These are phyloP conservation scores for Calonectria fujianensis DNA, from an alignment of 2,329 filamentous ascomycete genomes.

Conservation along the genomic window DNA sequence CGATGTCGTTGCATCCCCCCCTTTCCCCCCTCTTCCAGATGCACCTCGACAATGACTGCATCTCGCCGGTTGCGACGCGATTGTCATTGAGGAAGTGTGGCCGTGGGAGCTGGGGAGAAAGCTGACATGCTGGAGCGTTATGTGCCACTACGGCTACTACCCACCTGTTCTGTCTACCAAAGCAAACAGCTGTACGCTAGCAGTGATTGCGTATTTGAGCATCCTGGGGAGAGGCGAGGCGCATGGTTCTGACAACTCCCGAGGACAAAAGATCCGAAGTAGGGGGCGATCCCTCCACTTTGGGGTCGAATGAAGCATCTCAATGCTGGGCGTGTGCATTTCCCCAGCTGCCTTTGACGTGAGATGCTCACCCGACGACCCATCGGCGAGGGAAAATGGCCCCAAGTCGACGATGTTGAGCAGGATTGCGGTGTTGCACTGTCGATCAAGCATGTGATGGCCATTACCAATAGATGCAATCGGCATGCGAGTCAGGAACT, in stretches of 20 bases:
- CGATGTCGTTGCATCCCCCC: conserved; percentile 24
- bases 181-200: conserved; percentile 25
- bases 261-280: conserved; percentile 45
- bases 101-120: conserved; percentile 23
- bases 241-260: conserved; percentile 40
- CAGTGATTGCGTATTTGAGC: conserved; percentile 32
- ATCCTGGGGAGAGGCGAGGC: conserved; percentile 15
- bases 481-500: conserved; percentile 27
- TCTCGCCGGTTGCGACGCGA: conserved; percentile 32
- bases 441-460: conserved; percentile 43
- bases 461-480: conserved; percentile 20
- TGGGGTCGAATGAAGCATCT: conserved; percentile 30
- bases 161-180: conserved; percentile 39
- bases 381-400: conserved; percentile 16
- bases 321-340: conserved; percentile 41
- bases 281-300: conserved; percentile 36
- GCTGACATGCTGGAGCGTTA: conserved; percentile 33
- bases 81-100: conserved; percentile 30
- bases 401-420: conserved; percentile 15
- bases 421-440: conserved; percentile 2
- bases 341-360: conserved; percentile 28
- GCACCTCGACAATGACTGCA: conserved; percentile 33
- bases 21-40: conserved; percentile 24
- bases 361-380: conserved; percentile 34
- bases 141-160: conserved; percentile 46